phyloP scores from a whole-genome alignment of 164 flowering plant species.

The Berberis vulgaris region DNA sequence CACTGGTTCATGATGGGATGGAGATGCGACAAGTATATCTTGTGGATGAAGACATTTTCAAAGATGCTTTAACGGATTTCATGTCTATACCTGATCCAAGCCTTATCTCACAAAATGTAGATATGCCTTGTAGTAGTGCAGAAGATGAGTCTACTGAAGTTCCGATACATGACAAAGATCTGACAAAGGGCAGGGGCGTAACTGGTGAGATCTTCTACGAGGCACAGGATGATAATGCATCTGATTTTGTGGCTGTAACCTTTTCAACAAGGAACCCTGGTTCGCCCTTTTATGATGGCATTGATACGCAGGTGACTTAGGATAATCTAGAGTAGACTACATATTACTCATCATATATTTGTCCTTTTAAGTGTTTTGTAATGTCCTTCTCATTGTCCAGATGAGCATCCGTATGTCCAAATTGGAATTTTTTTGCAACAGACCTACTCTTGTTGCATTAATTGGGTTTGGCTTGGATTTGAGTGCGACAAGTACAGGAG shows the following conservation, averaged over 20 bases:
- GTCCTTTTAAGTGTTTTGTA: background rate
- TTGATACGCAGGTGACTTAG: conserved; percentile 73
- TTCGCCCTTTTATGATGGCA: conserved; percentile 74
- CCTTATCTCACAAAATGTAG: conserved; percentile 18
- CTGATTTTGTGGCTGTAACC: conserved; percentile 73
- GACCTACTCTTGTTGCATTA: conserved; percentile 92
- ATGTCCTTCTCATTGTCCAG: conserved; percentile 30
- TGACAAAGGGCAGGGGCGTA: conserved; percentile 27
- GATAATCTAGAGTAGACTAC: no score
- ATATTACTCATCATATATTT: background rate
- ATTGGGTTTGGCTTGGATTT: conserved; percentile 82
- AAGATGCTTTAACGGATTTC: conserved; percentile 86
- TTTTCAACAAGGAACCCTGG: conserved; percentile 53
- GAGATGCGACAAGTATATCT: conserved; percentile 16
- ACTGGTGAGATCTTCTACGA: conserved; percentile 64
- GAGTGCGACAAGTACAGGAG: conserved; percentile 25
- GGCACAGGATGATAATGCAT: conserved; percentile 47
- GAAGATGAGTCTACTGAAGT: conserved; percentile 31
- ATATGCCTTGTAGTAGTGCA: conserved; percentile 8
- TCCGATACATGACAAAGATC: conserved; percentile 31
- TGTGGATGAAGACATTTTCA: conserved; percentile 80
- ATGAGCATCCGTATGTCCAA: conserved; percentile 92
- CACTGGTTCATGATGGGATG: conserved; percentile 23
- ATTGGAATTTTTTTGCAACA: conserved; percentile 82
- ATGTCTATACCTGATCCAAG: conserved; percentile 33